Percentiles rank a stretch among this genome's conserved stretches.
Evolutionary conservation across 2,329 filamentous ascomycete genomes (phyloP).

Genomic region (Orbilia brochopaga): DNA sequence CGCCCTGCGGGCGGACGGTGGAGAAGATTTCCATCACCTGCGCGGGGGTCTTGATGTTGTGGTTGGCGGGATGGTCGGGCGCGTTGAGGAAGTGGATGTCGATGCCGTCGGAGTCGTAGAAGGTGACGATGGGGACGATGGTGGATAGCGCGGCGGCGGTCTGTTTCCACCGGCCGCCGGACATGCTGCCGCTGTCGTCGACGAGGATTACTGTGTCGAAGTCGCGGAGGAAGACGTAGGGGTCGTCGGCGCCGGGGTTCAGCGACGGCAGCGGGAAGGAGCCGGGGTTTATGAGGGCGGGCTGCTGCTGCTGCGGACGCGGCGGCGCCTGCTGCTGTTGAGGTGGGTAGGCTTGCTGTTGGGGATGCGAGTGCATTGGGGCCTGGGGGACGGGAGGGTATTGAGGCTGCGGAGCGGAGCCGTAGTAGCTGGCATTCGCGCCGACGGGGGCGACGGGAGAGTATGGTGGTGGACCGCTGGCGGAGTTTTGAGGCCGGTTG

Average conservation of each 20-base stretch:
- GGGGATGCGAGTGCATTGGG: neutral
- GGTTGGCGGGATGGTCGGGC: slow-evolving; percentile 65
- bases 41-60: slow-evolving; percentile 66
- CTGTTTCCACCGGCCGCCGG: slow-evolving; percentile 72
- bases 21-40: slow-evolving; percentile 74
- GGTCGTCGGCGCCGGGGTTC: slow-evolving; percentile 60
- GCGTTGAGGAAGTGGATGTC: slow-evolving; percentile 92
- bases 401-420: slow-evolving; percentile 42
- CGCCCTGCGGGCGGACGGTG: slow-evolving; percentile 68
- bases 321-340: slow-evolving; percentile 11
- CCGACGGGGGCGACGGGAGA: slow-evolving; percentile 19
- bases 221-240: slow-evolving; percentile 74
- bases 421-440: slow-evolving; percentile 43
- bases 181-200: slow-evolving; percentile 91
- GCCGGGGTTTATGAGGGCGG: slow-evolving; percentile 28
- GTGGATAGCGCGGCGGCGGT: slow-evolving; percentile 71
- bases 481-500: neutral
- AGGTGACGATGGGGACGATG: slow-evolving; percentile 81
- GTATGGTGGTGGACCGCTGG: slow-evolving; percentile 25
- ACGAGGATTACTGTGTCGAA: slow-evolving; percentile 92
- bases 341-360: neutral
- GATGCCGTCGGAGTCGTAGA: slow-evolving; percentile 80
- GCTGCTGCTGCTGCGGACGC: neutral
- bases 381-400: slow-evolving; percentile 23
- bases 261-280: slow-evolving; percentile 33